Percentiles rank a stretch among this genome's conserved stretches.
phyloP scores from a whole-genome alignment of 2,329 filamentous ascomycete genomes.

The Fusarium pseudoanthophilum region DNA sequence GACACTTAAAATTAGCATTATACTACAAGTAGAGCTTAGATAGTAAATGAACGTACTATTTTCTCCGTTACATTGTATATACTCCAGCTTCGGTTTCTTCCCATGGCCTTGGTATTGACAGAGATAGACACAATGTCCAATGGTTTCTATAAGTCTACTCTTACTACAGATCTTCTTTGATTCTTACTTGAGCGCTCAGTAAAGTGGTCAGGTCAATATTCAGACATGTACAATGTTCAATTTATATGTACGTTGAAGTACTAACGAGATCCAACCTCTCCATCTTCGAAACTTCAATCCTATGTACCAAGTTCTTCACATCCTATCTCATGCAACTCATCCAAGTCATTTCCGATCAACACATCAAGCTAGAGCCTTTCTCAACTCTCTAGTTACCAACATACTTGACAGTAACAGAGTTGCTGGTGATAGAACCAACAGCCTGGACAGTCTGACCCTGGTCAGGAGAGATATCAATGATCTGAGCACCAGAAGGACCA shows the following conservation, averaged over 20 bases:
- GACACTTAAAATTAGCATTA: no score
- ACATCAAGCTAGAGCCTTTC: accelerated
- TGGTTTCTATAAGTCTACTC: no score
- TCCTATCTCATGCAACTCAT: accelerated
- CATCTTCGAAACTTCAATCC: accelerated
- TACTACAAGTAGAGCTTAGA: no score
- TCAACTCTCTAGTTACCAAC: background rate
- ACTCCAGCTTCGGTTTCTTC: no score
- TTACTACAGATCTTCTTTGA: no score
- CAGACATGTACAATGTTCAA: background rate
- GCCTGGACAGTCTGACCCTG: background rate
- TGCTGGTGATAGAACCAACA: constrained; percentile 1
- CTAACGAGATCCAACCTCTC: background rate
- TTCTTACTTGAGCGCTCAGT: no score
- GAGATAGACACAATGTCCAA: no score
- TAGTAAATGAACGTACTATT: no score
- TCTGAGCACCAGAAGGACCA: constrained; percentile 4
- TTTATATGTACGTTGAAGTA: background rate
- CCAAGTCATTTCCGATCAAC: accelerated
- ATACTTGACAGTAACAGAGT: constrained; percentile 59
- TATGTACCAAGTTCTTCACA: background rate
- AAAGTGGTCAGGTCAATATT: no score
- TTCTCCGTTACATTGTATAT: no score
- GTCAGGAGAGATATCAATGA: constrained; percentile 7
- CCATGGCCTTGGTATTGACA: no score